Conservation (phyloP, 208 protist genomes). For the Trypanosomatidae sp. region DNA sequence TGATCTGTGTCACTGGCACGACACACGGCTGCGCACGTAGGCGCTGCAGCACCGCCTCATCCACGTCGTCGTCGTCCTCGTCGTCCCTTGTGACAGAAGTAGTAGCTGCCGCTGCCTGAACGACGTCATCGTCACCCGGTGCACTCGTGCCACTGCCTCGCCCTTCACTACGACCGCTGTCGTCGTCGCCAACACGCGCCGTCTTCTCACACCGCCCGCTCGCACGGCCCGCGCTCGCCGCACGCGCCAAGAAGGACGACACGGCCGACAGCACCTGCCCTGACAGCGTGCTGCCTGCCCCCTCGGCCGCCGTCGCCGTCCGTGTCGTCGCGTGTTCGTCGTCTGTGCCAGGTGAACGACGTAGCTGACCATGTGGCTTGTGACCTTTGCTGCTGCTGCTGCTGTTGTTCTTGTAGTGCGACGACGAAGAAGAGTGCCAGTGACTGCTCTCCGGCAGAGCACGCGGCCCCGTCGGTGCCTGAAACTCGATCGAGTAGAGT, state of each 20-base stretch:
- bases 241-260: constrained; percentile 1
- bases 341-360: too few species aligned
- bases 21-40: constrained; percentile 20
- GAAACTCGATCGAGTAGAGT: constrained; percentile 61
- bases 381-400: too few species aligned
- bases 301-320: too few species aligned
- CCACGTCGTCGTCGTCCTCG: constrained; percentile 2
- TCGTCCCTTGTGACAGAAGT: not conserved
- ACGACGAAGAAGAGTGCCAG: not conserved
- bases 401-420: not conserved
- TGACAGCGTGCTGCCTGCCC: not conserved
- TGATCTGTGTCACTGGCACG: constrained; percentile 15
- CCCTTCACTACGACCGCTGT: not conserved
- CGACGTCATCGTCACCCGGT: not conserved
- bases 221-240: not conserved
- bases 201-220: too few species aligned
- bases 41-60: constrained; percentile 15
- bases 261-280: constrained; percentile 1
- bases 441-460: constrained; percentile 3
- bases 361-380: too few species aligned
- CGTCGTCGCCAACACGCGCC: too few species aligned
- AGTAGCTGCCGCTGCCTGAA: not conserved
- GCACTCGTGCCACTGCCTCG: not conserved
- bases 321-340: too few species aligned
- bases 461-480: constrained; percentile 23